A percentile compares a stretch with the other conserved stretches of the same genome.
Evolutionary conservation across 257 asterid genomes (phyloP).

Genomic region (Solanum corneliomulleri): DNA sequence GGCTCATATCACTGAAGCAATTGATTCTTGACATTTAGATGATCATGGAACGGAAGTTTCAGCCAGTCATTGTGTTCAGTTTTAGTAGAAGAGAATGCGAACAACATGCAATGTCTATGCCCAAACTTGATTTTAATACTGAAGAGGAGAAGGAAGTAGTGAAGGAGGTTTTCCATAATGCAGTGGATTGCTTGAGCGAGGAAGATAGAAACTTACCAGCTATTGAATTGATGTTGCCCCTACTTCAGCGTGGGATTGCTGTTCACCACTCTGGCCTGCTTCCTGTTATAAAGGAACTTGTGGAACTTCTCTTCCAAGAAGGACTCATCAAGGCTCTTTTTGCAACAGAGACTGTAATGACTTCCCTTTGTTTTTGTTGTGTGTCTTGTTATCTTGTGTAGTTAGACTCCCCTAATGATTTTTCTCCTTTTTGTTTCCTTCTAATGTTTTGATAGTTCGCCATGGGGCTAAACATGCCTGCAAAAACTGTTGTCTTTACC

Average conservation of each 20-base stretch:
- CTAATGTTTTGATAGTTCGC: conserved; percentile 48
- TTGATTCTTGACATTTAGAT: conserved; percentile 41
- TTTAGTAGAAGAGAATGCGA: conserved; percentile 98
- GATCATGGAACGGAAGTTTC: conserved; percentile 95
- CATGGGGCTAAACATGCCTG: conserved; percentile 99
- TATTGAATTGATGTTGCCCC: conserved; percentile 83
- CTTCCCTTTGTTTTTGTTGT: not conserved
- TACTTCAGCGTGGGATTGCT: conserved; percentile 95
- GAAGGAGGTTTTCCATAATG: conserved; percentile 79
- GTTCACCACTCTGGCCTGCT: conserved; percentile 99
- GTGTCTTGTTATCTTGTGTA: not conserved
- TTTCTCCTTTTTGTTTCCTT: conserved; percentile 6
- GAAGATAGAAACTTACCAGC: conserved; percentile 98
- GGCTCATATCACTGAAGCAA: conserved; percentile 1
- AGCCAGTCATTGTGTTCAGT: conserved; percentile 94
- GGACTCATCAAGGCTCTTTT: conserved; percentile 97
- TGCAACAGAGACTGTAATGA: conserved; percentile 92
- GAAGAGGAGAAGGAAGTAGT: conserved; percentile 79
- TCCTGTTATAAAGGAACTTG: conserved; percentile 91
- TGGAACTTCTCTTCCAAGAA: conserved; percentile 96
- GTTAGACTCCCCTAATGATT: not conserved
- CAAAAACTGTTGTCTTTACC: conserved; percentile 97
- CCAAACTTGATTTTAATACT: conserved; percentile 86
- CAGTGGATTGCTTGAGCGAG: conserved; percentile 72
- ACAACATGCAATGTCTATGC: conserved; percentile 98